phyloP scores from a whole-genome alignment of 441 rosid genomes.

The Biscutella auriculata region DNA sequence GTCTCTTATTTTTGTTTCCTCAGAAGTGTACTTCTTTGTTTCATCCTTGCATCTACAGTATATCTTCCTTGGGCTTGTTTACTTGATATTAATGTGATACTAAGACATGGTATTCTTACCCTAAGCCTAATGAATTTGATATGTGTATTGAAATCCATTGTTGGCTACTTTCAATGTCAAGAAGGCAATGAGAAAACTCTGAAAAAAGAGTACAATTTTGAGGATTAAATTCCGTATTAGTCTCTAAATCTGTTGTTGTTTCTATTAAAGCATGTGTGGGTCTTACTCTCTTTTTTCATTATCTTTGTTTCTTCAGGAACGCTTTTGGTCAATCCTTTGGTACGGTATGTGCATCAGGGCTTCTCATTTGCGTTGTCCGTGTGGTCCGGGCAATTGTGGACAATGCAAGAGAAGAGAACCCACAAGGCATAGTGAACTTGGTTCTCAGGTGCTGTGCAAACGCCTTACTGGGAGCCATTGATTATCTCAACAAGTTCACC shows the following conservation, averaged over 20 bases:
- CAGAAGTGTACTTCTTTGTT: background rate
- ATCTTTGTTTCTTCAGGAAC: constrained; percentile 37
- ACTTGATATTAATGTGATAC: background rate
- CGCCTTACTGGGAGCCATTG: constrained; percentile 43
- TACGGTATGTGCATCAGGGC: constrained; percentile 70
- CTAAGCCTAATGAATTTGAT: background rate
- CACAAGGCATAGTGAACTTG: constrained; percentile 50
- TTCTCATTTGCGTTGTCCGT: constrained; percentile 52
- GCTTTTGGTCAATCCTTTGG: constrained; percentile 83
- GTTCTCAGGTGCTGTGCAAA: constrained; percentile 50
- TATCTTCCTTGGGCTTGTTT: background rate
- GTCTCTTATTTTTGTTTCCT: background rate
- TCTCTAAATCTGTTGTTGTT: background rate
- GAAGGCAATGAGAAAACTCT: too few relatives aligned
- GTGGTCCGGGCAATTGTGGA: constrained; percentile 76
- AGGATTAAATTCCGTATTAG: background rate
- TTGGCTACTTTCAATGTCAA: too few relatives aligned
- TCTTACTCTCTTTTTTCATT: background rate
- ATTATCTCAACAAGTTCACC: constrained; percentile 81
- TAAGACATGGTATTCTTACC: background rate
- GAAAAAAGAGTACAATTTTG: background rate
- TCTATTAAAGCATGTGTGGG: background rate
- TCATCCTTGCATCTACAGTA: background rate
- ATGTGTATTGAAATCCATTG: background rate
- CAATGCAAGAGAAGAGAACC: constrained; percentile 58